Percentiles rank a stretch among this genome's conserved stretches.
Evolutionary conservation across 2,329 filamentous ascomycete genomes (phyloP).

Genomic region (Cordyceps militaris): DNA sequence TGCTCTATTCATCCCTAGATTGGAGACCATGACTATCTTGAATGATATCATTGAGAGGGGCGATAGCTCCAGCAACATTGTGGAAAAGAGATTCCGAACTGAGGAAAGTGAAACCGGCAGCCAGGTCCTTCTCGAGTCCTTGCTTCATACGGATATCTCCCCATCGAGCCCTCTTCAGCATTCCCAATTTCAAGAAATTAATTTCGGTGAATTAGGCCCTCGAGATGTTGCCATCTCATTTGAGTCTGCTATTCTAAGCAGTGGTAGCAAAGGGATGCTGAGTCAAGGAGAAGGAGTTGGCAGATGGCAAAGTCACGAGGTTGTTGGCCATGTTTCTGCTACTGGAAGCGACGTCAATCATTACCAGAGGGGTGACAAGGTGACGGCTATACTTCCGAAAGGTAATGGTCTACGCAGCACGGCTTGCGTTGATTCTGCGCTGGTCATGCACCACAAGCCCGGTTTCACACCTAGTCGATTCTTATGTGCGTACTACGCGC

Average conservation of each 20-base stretch:
- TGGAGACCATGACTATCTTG: constrained; percentile 32
- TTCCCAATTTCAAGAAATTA: background rate
- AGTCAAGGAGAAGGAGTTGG: background rate
- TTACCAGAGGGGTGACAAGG: constrained; percentile 32
- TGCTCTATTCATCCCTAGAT: constrained; percentile 37
- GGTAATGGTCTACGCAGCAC: constrained; percentile 29
- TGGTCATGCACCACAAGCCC: constrained; percentile 27
- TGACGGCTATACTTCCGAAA: constrained; percentile 31
- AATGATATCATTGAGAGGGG: constrained; percentile 39
- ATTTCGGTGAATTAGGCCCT: constrained; percentile 17
- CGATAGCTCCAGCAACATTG: constrained; percentile 2
- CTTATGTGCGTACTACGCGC: constrained; percentile 36
- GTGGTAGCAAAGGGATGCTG: background rate
- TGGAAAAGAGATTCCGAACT: constrained; percentile 18
- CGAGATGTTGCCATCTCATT: constrained; percentile 37
- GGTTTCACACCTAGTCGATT: constrained; percentile 31
- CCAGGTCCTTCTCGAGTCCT: background rate
- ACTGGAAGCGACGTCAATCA: constrained; percentile 26
- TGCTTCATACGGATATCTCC: background rate
- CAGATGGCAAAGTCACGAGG: constrained; percentile 24
- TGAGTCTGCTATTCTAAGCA: constrained; percentile 27
- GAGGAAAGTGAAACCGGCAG: background rate
- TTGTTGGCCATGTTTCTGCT: constrained; percentile 30
- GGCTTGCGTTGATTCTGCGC: constrained; percentile 26
- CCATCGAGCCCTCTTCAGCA: background rate